Evolutionary conservation across 495 filamentous ascomycete genomes (phyloP).

Genomic region (Penicilliopsis zonata): DNA sequence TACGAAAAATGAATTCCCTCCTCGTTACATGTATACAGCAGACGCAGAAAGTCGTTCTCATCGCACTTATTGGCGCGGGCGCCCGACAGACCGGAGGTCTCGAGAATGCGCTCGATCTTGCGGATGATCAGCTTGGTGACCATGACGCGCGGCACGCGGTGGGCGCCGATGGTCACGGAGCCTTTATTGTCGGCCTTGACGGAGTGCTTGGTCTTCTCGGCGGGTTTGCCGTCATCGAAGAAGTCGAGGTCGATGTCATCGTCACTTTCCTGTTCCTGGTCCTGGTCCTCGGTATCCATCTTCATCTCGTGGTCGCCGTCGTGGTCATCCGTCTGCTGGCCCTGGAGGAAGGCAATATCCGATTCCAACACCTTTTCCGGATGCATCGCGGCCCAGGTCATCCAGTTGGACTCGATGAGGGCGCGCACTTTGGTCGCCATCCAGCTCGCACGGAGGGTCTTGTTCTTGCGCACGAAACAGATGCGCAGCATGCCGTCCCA

Average conservation of each 20-base stretch:
- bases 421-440: constrained; percentile 4
- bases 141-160: constrained; percentile 1
- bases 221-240: background rate
- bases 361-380: constrained; percentile 3
- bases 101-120: constrained; percentile 5
- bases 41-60: constrained; percentile 4
- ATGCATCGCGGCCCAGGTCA: constrained; percentile 7
- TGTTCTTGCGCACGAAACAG: constrained; percentile 7
- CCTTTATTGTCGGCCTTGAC: constrained; percentile 4
- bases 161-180: constrained; percentile 1
- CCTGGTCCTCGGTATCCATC: background rate
- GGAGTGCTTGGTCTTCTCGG: background rate
- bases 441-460: constrained; percentile 6
- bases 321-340: background rate
- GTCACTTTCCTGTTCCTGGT: constrained; percentile 1
- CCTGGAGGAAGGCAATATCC: constrained; percentile 4
- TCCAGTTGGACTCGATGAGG: constrained; percentile 5
- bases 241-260: background rate
- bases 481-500: constrained; percentile 6
- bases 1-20: constrained; percentile 8
- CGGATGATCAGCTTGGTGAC: constrained; percentile 1
- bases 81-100: constrained; percentile 2
- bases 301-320: background rate
- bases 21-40: constrained; percentile 5
- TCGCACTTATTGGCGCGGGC: constrained; percentile 5